These are phyloP conservation scores for Hippophae rhamnoides DNA, from an alignment of 306 rosid genomes.

Conservation along the genomic window DNA sequence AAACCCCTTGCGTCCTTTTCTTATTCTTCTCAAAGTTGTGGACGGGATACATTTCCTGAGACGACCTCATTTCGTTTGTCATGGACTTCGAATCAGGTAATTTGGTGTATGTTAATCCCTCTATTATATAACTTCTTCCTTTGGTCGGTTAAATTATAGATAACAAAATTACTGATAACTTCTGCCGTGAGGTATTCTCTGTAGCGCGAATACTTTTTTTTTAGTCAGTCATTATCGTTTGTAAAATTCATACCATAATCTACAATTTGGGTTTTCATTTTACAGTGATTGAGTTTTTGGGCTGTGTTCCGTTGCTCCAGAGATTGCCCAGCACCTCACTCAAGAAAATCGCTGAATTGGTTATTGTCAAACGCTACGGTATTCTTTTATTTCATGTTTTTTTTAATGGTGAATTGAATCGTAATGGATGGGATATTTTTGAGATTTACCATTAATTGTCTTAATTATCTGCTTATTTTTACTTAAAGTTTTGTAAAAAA, in stretches of 20 bases:
- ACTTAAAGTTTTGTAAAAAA: no score
- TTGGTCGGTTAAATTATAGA: no score
- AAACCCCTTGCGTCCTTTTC: neutral
- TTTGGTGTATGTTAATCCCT: no score
- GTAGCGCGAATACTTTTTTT: no score
- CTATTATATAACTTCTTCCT: no score
- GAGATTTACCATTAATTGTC: neutral
- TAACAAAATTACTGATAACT: no score
- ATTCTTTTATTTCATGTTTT: neutral
- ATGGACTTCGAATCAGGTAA: no score
- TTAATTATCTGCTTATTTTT: no score
- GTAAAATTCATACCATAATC: neutral
- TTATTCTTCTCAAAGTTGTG: neutral
- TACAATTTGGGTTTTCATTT: neutral
- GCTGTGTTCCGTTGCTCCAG: slow-evolving; percentile 72
- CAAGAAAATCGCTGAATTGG: slow-evolving; percentile 49
- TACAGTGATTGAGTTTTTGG: slow-evolving; percentile 78
- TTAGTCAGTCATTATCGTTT: neutral
- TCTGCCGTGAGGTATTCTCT: no score
- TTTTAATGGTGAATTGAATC: neutral
- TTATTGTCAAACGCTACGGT: slow-evolving; percentile 54
- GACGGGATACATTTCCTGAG: no score
- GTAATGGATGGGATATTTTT: neutral
- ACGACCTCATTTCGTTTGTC: no score
- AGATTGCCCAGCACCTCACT: slow-evolving; percentile 69